These are phyloP conservation scores for Acaromyces ingoldii DNA, from an alignment of 1,284 basidiomycete genomes.

Conservation along the genomic window DNA sequence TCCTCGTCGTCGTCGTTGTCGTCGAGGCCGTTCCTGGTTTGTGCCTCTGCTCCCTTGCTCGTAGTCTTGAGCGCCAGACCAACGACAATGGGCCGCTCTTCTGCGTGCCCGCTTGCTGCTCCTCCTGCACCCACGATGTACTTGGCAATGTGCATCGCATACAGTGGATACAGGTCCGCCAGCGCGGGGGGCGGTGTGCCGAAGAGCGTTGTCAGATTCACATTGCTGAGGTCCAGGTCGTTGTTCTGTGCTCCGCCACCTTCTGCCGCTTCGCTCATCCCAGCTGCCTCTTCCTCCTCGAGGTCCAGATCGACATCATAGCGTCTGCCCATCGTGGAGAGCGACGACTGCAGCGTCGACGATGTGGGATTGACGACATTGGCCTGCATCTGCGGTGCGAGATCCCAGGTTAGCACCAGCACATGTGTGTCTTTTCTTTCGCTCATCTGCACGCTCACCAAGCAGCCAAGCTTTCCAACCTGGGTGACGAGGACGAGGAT, in stretches of 20 bases:
- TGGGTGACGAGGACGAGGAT: slow-evolving; percentile 34
- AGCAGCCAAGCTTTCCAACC: slow-evolving; percentile 24
- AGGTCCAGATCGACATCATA: background rate
- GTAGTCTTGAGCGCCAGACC: slow-evolving; percentile 16
- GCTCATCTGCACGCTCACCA: slow-evolving; percentile 11
- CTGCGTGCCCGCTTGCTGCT: slow-evolving; percentile 27
- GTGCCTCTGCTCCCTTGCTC: background rate
- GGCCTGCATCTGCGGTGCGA: background rate
- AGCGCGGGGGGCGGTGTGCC: slow-evolving; percentile 62
- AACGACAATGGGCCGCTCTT: slow-evolving; percentile 19
- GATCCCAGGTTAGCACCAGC: too few species aligned
- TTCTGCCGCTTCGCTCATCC: background rate
- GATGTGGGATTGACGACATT: background rate
- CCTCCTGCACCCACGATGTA: slow-evolving; percentile 66
- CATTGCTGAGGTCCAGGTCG: slow-evolving; percentile 65
- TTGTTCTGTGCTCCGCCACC: background rate
- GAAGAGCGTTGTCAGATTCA: slow-evolving; percentile 69
- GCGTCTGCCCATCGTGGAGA: background rate
- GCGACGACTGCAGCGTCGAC: background rate
- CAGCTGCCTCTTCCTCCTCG: slow-evolving; percentile 1
- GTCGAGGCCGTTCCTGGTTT: background rate
- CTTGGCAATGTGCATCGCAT: slow-evolving; percentile 77
- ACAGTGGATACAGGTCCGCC: slow-evolving; percentile 71
- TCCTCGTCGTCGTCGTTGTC: slow-evolving; percentile 49
- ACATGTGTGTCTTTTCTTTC: slow-evolving; percentile 13